Percentiles rank a stretch among this genome's conserved stretches.
These are phyloP conservation scores for Camillea tinctor DNA, from an alignment of 2,329 filamentous ascomycete species.

Conservation along the genomic window DNA sequence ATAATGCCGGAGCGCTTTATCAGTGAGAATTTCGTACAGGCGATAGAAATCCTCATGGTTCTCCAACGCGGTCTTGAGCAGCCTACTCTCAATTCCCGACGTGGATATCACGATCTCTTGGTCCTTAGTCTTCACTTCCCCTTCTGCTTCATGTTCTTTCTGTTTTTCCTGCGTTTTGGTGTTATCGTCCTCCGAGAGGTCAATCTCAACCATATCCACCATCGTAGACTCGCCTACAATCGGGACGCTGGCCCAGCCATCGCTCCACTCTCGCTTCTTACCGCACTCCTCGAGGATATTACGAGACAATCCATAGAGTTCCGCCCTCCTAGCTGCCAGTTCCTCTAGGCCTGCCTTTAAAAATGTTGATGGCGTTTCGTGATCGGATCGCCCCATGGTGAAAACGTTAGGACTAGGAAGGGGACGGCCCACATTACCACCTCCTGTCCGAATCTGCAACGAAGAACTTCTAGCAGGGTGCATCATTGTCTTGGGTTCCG, in stretches of 20 bases:
- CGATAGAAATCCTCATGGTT: conserved; percentile 64
- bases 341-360: conserved; percentile 71
- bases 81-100: conserved; percentile 52
- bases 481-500: conserved; percentile 69
- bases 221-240: conserved; percentile 44
- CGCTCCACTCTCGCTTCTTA: conserved; percentile 69
- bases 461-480: conserved; percentile 66
- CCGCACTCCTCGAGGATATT: conserved; percentile 76
- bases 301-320: conserved; percentile 76
- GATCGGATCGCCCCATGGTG: conserved; percentile 44
- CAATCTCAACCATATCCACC: conserved; percentile 56
- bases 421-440: conserved; percentile 29
- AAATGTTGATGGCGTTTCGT: conserved; percentile 48
- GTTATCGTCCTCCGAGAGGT: conserved; percentile 45
- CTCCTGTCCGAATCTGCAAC: conserved; percentile 43
- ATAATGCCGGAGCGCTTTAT: conserved; percentile 80
- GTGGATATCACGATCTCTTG: conserved; percentile 27
- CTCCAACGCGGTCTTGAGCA: conserved; percentile 60
- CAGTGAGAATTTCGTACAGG: conserved; percentile 74
- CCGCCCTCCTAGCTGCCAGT: conserved; percentile 77
- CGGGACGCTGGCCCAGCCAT: conserved; percentile 68
- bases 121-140: conserved; percentile 12
- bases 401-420: conserved; percentile 54
- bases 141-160: no score
- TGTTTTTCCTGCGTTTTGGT: conserved; percentile 26